These are phyloP conservation scores for Aechmea fasciata DNA, from an alignment of 176 grass and related monocot genomes.

Conservation along the genomic window DNA sequence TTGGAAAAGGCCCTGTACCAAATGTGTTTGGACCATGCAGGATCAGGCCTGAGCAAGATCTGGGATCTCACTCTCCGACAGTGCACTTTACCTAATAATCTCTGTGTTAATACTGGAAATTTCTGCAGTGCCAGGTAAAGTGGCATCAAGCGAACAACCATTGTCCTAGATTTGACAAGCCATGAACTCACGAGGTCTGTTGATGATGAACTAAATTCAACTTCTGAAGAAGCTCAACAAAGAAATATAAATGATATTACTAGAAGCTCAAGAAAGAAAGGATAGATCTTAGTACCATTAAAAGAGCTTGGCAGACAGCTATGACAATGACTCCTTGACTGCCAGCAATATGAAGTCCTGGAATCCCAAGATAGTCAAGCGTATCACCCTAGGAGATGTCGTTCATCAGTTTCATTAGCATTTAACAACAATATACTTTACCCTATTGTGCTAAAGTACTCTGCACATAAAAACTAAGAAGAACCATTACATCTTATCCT, in stretches of 20 bases:
- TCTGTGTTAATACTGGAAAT: background rate
- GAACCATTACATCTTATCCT: background rate
- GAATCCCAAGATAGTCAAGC: conserved; percentile 93
- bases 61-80: too few species aligned
- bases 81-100: too few species aligned
- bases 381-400: conserved; percentile 58
- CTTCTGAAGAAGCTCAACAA: too few species aligned
- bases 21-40: too few species aligned
- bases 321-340: conserved; percentile 84
- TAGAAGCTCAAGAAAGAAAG: background rate
- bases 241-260: background rate
- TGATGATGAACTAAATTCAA: too few species aligned
- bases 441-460: background rate
- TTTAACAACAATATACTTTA: background rate
- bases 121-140: background rate
- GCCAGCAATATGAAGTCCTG: conserved; percentile 78
- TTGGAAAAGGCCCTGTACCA: too few species aligned
- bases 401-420: background rate
- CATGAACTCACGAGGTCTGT: too few species aligned
- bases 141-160: too few species aligned
- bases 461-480: background rate
- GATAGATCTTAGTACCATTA: conserved; percentile 48
- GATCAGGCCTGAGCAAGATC: too few species aligned
- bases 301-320: conserved; percentile 79
- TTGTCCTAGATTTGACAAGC: too few species aligned